Conservation (phyloP, 2,329 filamentous ascomycete genomes). For the Zasmidium citrigriseum region DNA sequence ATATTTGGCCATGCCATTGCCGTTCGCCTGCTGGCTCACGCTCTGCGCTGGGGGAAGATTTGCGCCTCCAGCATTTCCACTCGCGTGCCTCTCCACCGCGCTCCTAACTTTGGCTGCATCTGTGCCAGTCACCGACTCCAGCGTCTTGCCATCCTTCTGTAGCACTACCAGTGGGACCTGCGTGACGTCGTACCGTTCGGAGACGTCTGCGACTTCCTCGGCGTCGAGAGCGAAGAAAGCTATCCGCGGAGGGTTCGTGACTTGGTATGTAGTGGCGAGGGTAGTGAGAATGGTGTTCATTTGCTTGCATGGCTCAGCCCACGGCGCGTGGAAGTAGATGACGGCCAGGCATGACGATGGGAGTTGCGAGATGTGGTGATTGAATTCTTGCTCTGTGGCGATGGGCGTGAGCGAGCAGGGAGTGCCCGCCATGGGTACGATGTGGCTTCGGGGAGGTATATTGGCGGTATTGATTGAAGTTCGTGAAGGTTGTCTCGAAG, state of each 20-base stretch:
- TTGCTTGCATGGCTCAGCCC: conserved; percentile 93
- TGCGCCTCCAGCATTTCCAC: conserved; percentile 34
- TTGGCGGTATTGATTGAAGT: conserved; percentile 2
- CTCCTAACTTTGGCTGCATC: conserved; percentile 82
- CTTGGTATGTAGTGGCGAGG: conserved; percentile 82
- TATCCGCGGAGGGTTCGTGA: conserved; percentile 63
- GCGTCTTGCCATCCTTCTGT: conserved; percentile 69
- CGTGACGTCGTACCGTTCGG: conserved; percentile 89
- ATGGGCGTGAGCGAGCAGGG: conserved; percentile 69
- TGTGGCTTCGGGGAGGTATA: conserved; percentile 7
- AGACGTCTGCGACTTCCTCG: conserved; percentile 89
- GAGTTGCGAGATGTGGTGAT: conserved; percentile 65
- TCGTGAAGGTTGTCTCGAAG: not conserved
- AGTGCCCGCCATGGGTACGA: conserved; percentile 12
- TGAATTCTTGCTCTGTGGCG: conserved; percentile 71
- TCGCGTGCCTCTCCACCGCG: conserved; percentile 81
- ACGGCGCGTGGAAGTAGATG: conserved; percentile 93
- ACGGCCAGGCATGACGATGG: conserved; percentile 73
- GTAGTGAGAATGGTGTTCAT: conserved; percentile 86
- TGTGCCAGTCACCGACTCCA: conserved; percentile 87
- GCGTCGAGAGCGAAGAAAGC: conserved; percentile 91
- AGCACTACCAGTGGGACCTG: conserved; percentile 92
- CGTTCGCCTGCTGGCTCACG: conserved; percentile 29
- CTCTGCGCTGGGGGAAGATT: conserved; percentile 45
- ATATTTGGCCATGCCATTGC: conserved; percentile 44